Evolutionary conservation across 2,329 filamentous ascomycete species (phyloP), one percentile per base, ranked within the genome.

Genomic region (Myrmaecium sp.): DNA sequence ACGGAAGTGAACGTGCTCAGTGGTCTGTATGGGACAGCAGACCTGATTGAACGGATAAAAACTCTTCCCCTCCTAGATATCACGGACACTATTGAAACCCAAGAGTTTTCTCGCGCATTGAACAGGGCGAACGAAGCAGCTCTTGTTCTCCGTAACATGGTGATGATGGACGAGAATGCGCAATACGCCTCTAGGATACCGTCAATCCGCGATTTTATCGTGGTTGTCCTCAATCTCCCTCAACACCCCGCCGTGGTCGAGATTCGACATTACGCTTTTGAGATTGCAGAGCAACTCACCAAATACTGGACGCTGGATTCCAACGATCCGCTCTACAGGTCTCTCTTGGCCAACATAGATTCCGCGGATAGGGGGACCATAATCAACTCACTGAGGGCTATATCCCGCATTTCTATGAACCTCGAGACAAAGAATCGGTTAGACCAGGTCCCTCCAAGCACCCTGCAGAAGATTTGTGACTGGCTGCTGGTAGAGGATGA

Each of bases 141-240:
- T 12, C 59, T 95, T 24, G 84, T 92, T 11, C 62, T 95, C 22
- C 72, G 89, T 27, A 98, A 98, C 49, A 94, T 98, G 83, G 75
- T 84, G n/a, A 79, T 91, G 51, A 60, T 94, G 12, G 69, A 74
- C 13, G 83, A 93, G 34, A 98, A 98, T 44, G 86, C 86, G 0
- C 56, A 66, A 14, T 89, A 83, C 46, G 66, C 92, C 41, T 68
- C 81, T 4, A 71, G 76, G 14, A 72, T 86, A 33, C 69, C 69
- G 10, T 64, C 82, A 1, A 58, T 91, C 20, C 75, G 77, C 43
- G 84, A 94, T 41, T 66, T 91, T 26, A 60, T 95, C 30, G 79
- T 80, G 43, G 79, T 95, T 34, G 63, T 81, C 14, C 59, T 94
- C 23, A 78, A 75, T 38, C 63, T 94, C 3, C 84, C 84, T 3